A percentile compares a stretch with the other conserved stretches of the same genome.
These are phyloP conservation scores for Geosiphon pyriformis DNA, from an alignment of 192 early-diverging fungal species.

Conservation along the genomic window DNA sequence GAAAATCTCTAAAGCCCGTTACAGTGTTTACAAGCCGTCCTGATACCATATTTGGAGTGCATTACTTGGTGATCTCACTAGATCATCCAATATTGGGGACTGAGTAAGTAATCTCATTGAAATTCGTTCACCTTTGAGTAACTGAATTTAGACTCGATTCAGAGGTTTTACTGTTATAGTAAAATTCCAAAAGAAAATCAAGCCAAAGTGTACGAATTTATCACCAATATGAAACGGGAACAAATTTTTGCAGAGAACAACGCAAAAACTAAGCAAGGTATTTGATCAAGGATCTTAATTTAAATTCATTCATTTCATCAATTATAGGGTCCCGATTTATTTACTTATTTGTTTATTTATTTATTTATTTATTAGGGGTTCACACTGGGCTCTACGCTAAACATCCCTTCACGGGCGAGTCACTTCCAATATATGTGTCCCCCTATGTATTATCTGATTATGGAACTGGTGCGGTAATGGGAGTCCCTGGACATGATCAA, in stretches of 20 bases:
- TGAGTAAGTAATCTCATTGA: slow-evolving; percentile 24
- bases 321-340: neutral
- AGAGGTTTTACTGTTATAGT: slow-evolving; percentile 17
- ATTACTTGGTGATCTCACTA: slow-evolving; percentile 60
- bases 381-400: slow-evolving; percentile 58
- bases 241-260: neutral
- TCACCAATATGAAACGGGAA: slow-evolving; percentile 9
- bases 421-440: slow-evolving; percentile 65
- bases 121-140: slow-evolving; percentile 19
- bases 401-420: slow-evolving; percentile 53
- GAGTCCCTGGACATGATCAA: slow-evolving; percentile 76
- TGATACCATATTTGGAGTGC: slow-evolving; percentile 71
- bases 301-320: neutral
- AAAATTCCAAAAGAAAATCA: slow-evolving; percentile 1
- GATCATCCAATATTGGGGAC: slow-evolving; percentile 55
- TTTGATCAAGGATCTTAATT: too few species aligned
- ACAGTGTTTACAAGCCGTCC: slow-evolving; percentile 75
- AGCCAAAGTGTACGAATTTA: slow-evolving; percentile 26
- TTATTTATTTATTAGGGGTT: slow-evolving; percentile 32
- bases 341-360: neutral
- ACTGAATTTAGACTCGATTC: neutral
- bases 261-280: slow-evolving; percentile 34
- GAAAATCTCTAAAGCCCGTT: slow-evolving; percentile 22
- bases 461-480: slow-evolving; percentile 82
- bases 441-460: slow-evolving; percentile 73